Base-by-base conservation (phyloP, 2,329 filamentous ascomycete species). In the Nannizzia gypsea region DNA sequence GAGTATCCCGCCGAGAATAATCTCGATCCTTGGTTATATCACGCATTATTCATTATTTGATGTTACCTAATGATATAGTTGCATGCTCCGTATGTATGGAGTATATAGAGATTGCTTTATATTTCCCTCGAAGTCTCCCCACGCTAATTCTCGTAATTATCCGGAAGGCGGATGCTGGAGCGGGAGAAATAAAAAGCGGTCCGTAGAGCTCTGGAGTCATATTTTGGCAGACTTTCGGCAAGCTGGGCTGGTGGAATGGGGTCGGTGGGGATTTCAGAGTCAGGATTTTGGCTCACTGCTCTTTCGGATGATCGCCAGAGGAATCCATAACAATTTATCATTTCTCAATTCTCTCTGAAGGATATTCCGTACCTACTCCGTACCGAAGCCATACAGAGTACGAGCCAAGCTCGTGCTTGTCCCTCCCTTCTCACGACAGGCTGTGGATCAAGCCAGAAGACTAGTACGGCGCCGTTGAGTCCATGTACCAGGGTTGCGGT, bases 401-500 rank as follows among this genome's bases (percentile, higher is more conserved):
- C 13, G 38, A 31, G 48, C 24, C 48, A 31, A 52, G 48, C 6
- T 6, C 48, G 3, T 52, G 15, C 46, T 15, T 26, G 0, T 22
- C 48, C 22, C 48, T 3, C 9, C 22, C 22, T 28, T 28, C 9
- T n/a, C 48, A 52, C 11, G 46, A n/a, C 46, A 28, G 4, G 26
- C 13, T 31, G 48, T 52, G 48, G 48, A 52, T 31, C 26, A 24
- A 52, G 48, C 24, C 22, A 52, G 26, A 26, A 28, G 48, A n/a
- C 48, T 52, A 52, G 22, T 22, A 52, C 26, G 48, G 48, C 22
- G 48, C 48, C 48, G 48, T 52, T 52, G 48, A 52, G 48, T 40
- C 36, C 54, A 28, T 40, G 26, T 56, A 13, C 54, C 54, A 56
- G 54, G 36, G 31, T 36, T 56, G 13, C 54, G 54, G 54, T 56